These are phyloP conservation scores for Penicillium odoratum DNA, from an alignment of 495 filamentous ascomycete species.

Conservation along the genomic window DNA sequence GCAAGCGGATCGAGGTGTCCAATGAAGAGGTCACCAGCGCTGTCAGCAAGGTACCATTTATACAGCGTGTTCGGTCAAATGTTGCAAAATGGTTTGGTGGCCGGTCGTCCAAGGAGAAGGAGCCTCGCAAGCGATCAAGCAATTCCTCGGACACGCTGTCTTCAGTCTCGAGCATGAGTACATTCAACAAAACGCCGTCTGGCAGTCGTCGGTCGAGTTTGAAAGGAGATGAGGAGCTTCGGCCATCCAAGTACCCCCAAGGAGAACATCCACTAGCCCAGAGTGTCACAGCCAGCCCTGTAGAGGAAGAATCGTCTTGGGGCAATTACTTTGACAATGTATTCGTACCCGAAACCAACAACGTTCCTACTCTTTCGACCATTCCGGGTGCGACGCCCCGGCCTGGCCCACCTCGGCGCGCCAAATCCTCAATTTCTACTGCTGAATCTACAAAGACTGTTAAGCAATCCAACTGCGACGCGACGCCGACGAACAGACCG, in stretches of 20 bases:
- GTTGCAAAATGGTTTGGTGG: slow-evolving; percentile 62
- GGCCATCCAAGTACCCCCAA: slow-evolving; percentile 45
- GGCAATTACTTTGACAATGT: slow-evolving; percentile 41
- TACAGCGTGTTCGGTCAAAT: slow-evolving; percentile 64
- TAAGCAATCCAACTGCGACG: slow-evolving; percentile 39
- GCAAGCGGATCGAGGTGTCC: slow-evolving; percentile 90
- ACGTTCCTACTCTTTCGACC: slow-evolving; percentile 27
- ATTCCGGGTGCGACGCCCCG: slow-evolving; percentile 37
- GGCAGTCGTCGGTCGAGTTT: slow-evolving; percentile 67
- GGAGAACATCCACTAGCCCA: slow-evolving; percentile 80
- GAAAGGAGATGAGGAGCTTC: slow-evolving; percentile 63
- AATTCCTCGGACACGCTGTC: slow-evolving; percentile 39
- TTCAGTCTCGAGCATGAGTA: slow-evolving; percentile 29
- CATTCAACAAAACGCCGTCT: slow-evolving; percentile 36
- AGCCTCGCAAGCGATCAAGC: slow-evolving; percentile 46
- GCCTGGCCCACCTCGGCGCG: slow-evolving; percentile 49
- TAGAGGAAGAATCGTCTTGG: slow-evolving; percentile 41
- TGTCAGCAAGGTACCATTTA: slow-evolving; percentile 82
- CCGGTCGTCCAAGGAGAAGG: slow-evolving; percentile 57
- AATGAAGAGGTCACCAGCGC: slow-evolving; percentile 85
- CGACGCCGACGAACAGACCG: slow-evolving; percentile 29
- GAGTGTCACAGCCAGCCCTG: slow-evolving; percentile 75
- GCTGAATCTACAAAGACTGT: slow-evolving; percentile 63
- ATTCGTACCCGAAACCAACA: slow-evolving; percentile 27
- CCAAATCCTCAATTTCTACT: slow-evolving; percentile 60